phyloP scores from a whole-genome alignment of 257 asterid genomes.

The Solanum appendiculatum region DNA sequence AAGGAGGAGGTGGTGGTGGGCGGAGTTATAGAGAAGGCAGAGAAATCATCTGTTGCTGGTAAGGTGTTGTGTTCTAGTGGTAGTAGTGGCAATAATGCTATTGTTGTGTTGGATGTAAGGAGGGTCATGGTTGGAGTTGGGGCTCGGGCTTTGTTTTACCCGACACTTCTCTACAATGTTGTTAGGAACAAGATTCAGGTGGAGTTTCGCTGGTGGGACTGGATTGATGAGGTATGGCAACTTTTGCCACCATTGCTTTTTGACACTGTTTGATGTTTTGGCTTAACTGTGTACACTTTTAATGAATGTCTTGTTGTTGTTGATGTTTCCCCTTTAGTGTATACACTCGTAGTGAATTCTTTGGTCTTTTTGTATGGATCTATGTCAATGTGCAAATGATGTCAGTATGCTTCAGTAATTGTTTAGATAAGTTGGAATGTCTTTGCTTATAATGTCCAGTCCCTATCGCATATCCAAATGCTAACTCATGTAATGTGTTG shows the following conservation, averaged over 20 bases:
- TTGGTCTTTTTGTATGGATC: neutral
- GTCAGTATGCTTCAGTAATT: neutral
- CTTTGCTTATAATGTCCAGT: neutral
- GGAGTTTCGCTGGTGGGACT: constrained; percentile 59
- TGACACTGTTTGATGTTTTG: neutral
- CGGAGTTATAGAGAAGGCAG: constrained; percentile 6
- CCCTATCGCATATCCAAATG: neutral
- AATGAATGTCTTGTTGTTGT: neutral
- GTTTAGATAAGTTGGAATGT: neutral
- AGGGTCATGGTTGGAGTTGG: constrained; percentile 40
- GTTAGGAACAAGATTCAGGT: constrained; percentile 43
- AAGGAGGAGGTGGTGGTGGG: constrained; percentile 9
- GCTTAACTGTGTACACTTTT: neutral
- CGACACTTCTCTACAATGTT: constrained; percentile 46
- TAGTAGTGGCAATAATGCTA: neutral
- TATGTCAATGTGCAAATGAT: neutral
- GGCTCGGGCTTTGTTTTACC: constrained; percentile 44
- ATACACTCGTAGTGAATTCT: neutral
- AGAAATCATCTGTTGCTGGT: neutral
- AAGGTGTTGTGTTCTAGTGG: neutral
- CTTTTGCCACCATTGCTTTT: neutral
- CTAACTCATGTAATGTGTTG: neutral
- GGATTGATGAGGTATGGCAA: constrained; percentile 44
- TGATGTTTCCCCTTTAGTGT: neutral
- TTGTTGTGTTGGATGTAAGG: constrained; percentile 22